Base-by-base conservation (phyloP, 148 eudicot species). In the Rhododendron ovatum region DNA sequence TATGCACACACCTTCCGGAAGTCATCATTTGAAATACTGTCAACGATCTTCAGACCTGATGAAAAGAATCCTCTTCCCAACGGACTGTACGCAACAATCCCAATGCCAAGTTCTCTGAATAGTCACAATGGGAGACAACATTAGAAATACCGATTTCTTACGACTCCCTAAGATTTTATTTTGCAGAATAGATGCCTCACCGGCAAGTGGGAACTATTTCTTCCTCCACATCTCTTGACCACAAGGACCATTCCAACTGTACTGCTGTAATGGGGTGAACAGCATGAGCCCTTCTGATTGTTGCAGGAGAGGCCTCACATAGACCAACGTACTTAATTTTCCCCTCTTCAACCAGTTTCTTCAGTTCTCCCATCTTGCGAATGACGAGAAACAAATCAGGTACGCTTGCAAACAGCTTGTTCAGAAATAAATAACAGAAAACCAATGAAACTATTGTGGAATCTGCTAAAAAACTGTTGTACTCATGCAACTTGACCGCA, bases 151-250 rank as follows among this genome's bases (percentile, higher is more conserved):
- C 18, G 1, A 59, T 39, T 39, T 4, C 12, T 0, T 35, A 24
- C 24, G 0, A 35, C 17, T 85, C 82, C 82, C 41, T 17, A 7
- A 4, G 17, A 26, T 74, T 0, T 67, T 18, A 75, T 18, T 30
- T 18, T 8, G 33, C 77, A 41, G 20, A 80, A 48, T 59, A 78
- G 65, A 17, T 3, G 26, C 4, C 69, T 47, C 24, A 86, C 87
- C 87, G 81, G 87, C 87, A 86, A 80, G 84, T 69, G 67, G 87
- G 87, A 67, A 86, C 33, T 7, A 86, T 50, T 63, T 86, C 87
- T 65, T 69, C 65, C 69, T 86, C 87, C 24, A 37, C 87, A 50
- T 86, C 84, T 63, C 87, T 63, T 5, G 87, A 12, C 87, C 87
- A 86, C 20, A 86, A 80, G 8, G 87, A 86, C 87, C 87, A 86